Evolutionary conservation across 2,329 filamentous ascomycete species (phyloP).

Genomic region (Xylaria digitata): DNA sequence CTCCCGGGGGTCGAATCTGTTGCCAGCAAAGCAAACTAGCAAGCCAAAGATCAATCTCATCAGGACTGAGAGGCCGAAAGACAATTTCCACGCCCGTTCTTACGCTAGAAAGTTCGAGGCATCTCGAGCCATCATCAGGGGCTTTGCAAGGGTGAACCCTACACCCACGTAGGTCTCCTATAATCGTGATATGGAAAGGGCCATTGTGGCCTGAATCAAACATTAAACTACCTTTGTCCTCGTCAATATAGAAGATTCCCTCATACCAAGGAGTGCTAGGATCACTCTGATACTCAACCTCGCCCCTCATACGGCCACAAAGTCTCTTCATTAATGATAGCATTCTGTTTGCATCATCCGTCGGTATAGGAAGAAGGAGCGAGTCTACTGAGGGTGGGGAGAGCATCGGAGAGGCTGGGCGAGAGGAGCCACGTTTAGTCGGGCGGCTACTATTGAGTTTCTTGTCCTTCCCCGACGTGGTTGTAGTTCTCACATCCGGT

Average conservation of each 20-base stretch:
- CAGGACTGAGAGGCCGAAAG: conserved; percentile 70
- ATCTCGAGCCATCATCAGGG: conserved; percentile 58
- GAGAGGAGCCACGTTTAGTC: conserved; percentile 65
- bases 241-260: conserved; percentile 82
- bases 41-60: conserved; percentile 82
- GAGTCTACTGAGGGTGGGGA: conserved; percentile 69
- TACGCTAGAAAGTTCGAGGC: conserved; percentile 66
- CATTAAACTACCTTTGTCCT: conserved; percentile 78
- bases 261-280: conserved; percentile 71
- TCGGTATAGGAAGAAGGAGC: conserved; percentile 68
- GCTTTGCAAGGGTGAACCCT: conserved; percentile 69
- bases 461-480: conserved; percentile 57
- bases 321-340: conserved; percentile 80
- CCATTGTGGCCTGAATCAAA: conserved; percentile 76
- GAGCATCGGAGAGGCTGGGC: conserved; percentile 68
- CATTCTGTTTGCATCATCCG: conserved; percentile 76
- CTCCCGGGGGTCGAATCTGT: conserved; percentile 71
- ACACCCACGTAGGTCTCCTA: conserved; percentile 81
- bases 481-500: conserved; percentile 50
- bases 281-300: conserved; percentile 76
- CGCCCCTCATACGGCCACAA: conserved; percentile 82
- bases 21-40: conserved; percentile 86
- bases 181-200: conserved; percentile 72
- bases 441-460: conserved; percentile 62
- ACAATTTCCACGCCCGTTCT: conserved; percentile 70